These are phyloP conservation scores for Solanum megistacrolobum DNA, from an alignment of 257 asterid genomes.

Conservation along the genomic window DNA sequence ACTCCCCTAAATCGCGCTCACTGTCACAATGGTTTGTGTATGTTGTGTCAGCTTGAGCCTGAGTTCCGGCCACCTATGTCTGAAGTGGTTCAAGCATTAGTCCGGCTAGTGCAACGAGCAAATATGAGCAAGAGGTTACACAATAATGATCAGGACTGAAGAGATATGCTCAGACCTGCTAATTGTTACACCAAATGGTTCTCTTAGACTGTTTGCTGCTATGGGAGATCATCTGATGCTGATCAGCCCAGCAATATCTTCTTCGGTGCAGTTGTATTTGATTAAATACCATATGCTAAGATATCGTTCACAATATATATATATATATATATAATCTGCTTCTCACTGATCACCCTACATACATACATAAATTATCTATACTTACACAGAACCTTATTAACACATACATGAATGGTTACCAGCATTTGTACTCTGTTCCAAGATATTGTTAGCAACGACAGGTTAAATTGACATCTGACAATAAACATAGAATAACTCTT, in stretches of 20 bases:
- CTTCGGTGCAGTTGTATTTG: neutral
- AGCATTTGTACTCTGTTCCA: neutral
- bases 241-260: neutral
- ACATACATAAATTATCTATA: neutral
- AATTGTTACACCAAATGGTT: neutral
- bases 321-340: neutral
- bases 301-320: neutral
- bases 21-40: neutral
- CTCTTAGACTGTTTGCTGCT: neutral
- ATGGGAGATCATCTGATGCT: neutral
- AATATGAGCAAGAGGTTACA: conserved; percentile 9
- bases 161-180: neutral
- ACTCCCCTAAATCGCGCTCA: neutral
- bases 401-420: neutral
- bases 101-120: conserved; percentile 62
- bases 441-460: neutral
- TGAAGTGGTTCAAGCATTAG: conserved; percentile 91
- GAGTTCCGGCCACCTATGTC: conserved; percentile 99
- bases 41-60: conserved; percentile 64
- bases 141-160: neutral
- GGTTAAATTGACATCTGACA: neutral
- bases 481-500: neutral
- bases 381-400: neutral
- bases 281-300: neutral
- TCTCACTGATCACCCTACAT: neutral